phyloP scores from a whole-genome alignment of 768 basidiomycete species.

The Mrakia frigida region DNA sequence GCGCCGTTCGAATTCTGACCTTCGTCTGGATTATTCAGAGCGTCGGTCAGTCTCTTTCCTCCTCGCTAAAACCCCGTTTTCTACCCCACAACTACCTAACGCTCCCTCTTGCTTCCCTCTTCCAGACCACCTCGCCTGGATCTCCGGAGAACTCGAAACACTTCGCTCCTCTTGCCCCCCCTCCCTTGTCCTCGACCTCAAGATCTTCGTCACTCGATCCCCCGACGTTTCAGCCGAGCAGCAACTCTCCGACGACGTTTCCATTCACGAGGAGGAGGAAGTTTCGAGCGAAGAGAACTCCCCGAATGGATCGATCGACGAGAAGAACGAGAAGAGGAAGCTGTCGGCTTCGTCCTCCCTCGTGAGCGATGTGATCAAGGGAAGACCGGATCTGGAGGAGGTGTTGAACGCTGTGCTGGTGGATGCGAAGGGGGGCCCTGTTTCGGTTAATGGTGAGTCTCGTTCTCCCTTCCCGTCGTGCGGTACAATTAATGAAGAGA shows the following conservation, averaged over 20 bases:
- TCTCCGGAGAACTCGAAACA: background rate
- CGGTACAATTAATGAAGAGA: too few relatives aligned
- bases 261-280: background rate
- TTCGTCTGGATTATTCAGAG: conserved; percentile 29
- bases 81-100: background rate
- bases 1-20: conserved; percentile 15
- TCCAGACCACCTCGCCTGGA: conserved; percentile 26
- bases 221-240: background rate
- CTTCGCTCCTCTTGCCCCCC: background rate
- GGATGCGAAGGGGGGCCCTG: conserved; percentile 1
- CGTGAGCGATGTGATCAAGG: background rate
- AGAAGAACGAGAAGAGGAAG: conserved; percentile 2
- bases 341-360: background rate
- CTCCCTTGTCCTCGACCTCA: conserved; percentile 25
- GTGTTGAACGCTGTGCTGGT: background rate
- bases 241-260: background rate
- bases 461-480: background rate
- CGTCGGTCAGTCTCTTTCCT: background rate
- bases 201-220: conserved; percentile 17
- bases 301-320: background rate
- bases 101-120: background rate
- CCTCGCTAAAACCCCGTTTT: background rate
- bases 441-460: conserved; percentile 6
- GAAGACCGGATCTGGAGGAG: background rate
- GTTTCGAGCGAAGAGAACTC: background rate